These are phyloP conservation scores for Solanum medicagineum DNA, from an alignment of 257 asterid species.

Conservation along the genomic window DNA sequence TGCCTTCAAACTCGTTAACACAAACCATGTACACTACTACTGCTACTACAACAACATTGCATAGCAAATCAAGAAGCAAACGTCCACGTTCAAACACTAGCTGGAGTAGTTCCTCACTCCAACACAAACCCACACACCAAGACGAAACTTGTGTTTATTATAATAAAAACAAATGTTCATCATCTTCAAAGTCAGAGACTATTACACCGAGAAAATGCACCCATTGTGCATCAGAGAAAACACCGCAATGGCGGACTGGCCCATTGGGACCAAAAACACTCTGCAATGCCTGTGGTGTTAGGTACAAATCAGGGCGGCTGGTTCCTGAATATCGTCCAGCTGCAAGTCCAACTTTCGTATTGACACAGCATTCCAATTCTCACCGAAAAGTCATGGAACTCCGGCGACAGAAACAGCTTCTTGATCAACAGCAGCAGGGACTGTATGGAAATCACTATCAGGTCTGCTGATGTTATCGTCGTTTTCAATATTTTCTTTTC, in stretches of 20 bases:
- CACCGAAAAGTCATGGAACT: slow-evolving; percentile 71
- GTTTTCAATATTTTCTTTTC: background rate
- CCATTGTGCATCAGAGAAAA: slow-evolving; percentile 75
- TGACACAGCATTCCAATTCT: slow-evolving; percentile 74
- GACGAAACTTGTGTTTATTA: background rate
- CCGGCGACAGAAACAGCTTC: slow-evolving; percentile 58
- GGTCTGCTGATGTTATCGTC: slow-evolving; percentile 28
- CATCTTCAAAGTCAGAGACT: background rate
- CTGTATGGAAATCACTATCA: slow-evolving; percentile 31
- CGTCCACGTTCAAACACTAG: slow-evolving; percentile 26
- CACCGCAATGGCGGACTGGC: slow-evolving; percentile 83
- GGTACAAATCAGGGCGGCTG: slow-evolving; percentile 63
- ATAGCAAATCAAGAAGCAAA: slow-evolving; percentile 29
- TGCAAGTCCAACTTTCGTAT: slow-evolving; percentile 76
- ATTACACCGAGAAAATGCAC: slow-evolving; percentile 44
- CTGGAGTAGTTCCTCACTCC: background rate
- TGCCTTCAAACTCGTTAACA: slow-evolving; percentile 23
- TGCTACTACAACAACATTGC: slow-evolving; percentile 9
- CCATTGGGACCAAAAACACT: slow-evolving; percentile 71
- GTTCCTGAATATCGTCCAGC: slow-evolving; percentile 86
- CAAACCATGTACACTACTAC: background rate
- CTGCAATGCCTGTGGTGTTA: slow-evolving; percentile 82
- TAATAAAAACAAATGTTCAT: background rate
- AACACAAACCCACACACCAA: background rate
- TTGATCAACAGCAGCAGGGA: slow-evolving; percentile 30